These are phyloP conservation scores for Populus hybrid DNA, from an alignment of 441 rosid genomes.

Conservation along the genomic window DNA sequence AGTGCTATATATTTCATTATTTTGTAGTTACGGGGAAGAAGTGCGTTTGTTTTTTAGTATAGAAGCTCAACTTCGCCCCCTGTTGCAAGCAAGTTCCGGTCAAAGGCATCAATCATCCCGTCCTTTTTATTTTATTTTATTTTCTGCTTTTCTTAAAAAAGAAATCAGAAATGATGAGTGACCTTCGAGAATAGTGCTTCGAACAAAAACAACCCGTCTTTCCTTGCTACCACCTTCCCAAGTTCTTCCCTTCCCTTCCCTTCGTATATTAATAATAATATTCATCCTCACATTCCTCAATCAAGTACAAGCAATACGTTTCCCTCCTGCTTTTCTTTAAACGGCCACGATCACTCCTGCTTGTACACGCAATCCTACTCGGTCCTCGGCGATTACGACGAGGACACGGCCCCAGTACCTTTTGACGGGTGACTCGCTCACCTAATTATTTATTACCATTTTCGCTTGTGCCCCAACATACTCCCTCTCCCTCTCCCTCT, in stretches of 20 bases:
- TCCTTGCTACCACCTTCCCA: too few species aligned
- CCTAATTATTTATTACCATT: neutral
- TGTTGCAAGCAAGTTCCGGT: neutral
- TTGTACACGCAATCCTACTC: neutral
- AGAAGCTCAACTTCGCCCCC: neutral
- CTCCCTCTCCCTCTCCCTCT: neutral
- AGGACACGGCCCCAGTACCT: slow-evolving; percentile 29
- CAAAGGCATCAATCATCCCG: neutral
- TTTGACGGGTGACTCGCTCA: slow-evolving; percentile 30
- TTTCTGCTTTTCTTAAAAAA: too few species aligned
- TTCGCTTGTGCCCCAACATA: neutral
- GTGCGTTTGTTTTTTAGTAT: too few species aligned
- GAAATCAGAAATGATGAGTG: neutral
- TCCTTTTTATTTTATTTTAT: too few species aligned
- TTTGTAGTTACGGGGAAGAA: too few species aligned
- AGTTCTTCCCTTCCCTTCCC: neutral
- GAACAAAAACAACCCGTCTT: neutral
- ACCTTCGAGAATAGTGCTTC: neutral
- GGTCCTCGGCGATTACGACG: slow-evolving; percentile 30
- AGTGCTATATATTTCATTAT: too few species aligned
- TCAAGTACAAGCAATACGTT: neutral
- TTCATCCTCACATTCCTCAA: neutral
- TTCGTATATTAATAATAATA: neutral
- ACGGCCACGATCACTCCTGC: slow-evolving; percentile 8
- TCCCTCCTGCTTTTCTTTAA: neutral